Evolutionary conservation across 1,284 basidiomycete species (phyloP), one percentile per base, ranked within the genome.

Genomic region (Sanghuangporus sanghuang): DNA sequence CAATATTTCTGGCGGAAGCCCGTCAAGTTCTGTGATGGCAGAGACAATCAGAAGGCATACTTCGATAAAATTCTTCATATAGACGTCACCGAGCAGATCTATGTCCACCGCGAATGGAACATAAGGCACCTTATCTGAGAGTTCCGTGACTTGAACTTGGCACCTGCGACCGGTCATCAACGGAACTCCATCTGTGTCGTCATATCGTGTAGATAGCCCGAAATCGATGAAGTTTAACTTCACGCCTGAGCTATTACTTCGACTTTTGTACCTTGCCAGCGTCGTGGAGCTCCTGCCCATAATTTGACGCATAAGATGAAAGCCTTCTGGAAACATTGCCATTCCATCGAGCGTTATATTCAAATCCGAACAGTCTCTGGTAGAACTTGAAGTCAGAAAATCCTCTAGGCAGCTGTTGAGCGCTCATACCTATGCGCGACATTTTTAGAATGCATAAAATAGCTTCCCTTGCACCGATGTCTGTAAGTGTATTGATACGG

Each of bases 211-310:
- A 0, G 72, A 71, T 0, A 74, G 55, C 0, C 71, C 71, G 46
- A 73, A 74, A 61, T 74, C 73, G 50, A 71, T 73, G 64, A 72
- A 72, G 63, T 67, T 72, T 63, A 73, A 74, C 12, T 62, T 65
- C 2, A 72, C 67, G 0, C 59, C 49, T 16, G 60, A 46, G 1
- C 27, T 50, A n/a, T 67, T 66, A 0, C 58, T 59, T n/a, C 68
- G 49, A 0, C 67, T 62, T 0, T 59, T 53, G 3, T 40, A 32
- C 55, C 18, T 16, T 11, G 61, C 53, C 39, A 27, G 14, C 3
- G 4, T 66, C 0, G 59, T 53, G 14, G 61, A 42, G 1, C 21
- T 38, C 0, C 39, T 62, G 36, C 46, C 35, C 18, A 57, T 23
- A 35, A 58, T n/a, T 1, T 23, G 18, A 1, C 62, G 63, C 14